Evolutionary conservation across 768 basidiomycete genomes (phyloP).

Genomic region (Agaricus subrufescens): DNA sequence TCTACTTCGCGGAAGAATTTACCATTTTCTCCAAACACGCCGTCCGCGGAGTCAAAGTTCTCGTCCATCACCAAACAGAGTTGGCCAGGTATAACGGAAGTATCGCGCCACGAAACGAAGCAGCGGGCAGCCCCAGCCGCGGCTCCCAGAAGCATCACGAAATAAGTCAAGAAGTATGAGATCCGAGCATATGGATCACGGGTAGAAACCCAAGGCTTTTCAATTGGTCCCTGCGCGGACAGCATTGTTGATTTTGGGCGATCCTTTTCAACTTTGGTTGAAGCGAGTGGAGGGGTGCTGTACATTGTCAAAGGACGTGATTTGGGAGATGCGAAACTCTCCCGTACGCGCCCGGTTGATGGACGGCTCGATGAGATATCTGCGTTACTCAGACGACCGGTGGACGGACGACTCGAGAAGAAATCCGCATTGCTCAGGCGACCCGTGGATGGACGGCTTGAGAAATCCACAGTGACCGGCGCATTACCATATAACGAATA

Average conservation of each 20-base stretch:
- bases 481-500: background rate
- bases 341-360: constrained; percentile 40
- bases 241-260: constrained; percentile 51
- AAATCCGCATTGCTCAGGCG: constrained; percentile 24
- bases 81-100: constrained; percentile 36
- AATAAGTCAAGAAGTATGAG: constrained; percentile 62
- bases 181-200: constrained; percentile 53
- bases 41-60: constrained; percentile 57
- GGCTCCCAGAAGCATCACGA: constrained; percentile 53
- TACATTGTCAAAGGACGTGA: constrained; percentile 53
- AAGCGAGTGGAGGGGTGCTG: constrained; percentile 38
- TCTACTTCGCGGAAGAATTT: constrained; percentile 78
- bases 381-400: constrained; percentile 29
- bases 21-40: constrained; percentile 56
- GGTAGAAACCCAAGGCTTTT: constrained; percentile 62
- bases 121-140: constrained; percentile 46
- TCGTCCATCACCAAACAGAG: constrained; percentile 75
- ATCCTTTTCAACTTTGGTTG: constrained; percentile 34
- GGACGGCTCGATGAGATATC: constrained; percentile 25
- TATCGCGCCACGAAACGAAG: constrained; percentile 54
- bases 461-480: too few species aligned
- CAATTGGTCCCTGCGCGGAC: constrained; percentile 22
- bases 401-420: constrained; percentile 33
- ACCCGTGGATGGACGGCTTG: too few species aligned
- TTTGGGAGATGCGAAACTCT: constrained; percentile 55